phyloP scores from a whole-genome alignment of 2,329 filamentous ascomycete genomes.

The Colletotrichum orchidophilum region DNA sequence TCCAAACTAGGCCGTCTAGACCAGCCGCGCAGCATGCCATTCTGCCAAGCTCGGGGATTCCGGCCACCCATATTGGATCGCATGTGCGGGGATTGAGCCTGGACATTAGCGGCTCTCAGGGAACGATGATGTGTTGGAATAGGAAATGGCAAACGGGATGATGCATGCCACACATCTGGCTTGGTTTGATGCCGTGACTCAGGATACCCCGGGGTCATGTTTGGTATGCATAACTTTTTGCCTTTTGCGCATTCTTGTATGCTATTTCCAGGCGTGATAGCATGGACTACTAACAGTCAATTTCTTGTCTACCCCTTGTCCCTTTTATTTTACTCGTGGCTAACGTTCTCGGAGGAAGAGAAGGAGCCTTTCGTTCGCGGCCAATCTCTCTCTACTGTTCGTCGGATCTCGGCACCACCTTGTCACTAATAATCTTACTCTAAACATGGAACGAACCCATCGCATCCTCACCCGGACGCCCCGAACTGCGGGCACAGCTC shows the following conservation, averaged over 20 bases:
- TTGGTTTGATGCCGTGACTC: neutral
- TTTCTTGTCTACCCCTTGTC: too few relatives aligned
- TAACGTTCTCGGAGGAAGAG: neutral
- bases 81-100: neutral
- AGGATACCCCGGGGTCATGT: neutral
- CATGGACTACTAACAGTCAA: neutral
- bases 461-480: neutral
- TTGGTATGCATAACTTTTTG: neutral
- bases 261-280: neutral
- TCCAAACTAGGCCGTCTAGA: neutral
- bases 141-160: neutral
- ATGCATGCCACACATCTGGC: neutral
- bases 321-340: neutral
- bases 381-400: neutral
- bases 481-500: neutral
- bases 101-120: neutral
- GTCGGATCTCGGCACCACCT: neutral
- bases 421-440: neutral
- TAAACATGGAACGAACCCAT: neutral
- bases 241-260: neutral
- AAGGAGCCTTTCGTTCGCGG: neutral
- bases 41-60: neutral
- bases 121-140: neutral
- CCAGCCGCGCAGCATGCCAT: neutral
- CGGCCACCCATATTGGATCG: conserved; percentile 2